phyloP scores from a whole-genome alignment of 768 basidiomycete genomes.

The Amanita fuliginea region DNA sequence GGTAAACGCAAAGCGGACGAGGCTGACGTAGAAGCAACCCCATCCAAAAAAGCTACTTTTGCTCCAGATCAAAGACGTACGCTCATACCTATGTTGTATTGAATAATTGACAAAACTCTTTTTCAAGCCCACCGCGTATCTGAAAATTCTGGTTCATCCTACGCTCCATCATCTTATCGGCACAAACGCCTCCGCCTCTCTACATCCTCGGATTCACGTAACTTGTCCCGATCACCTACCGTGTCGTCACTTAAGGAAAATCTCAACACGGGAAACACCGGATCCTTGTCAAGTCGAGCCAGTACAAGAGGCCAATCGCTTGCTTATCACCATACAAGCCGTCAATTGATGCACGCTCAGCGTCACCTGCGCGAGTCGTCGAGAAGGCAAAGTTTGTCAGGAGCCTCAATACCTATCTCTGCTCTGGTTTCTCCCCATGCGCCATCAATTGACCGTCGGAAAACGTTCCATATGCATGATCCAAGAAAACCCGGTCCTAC shows the following conservation, averaged over 20 bases:
- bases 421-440: conserved; percentile 72
- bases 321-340: conserved; percentile 13
- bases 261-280: conserved; percentile 29
- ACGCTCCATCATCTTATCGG: conserved; percentile 63
- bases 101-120: conserved; percentile 8
- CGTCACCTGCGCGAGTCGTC: conserved; percentile 25
- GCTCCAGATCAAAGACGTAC: conserved; percentile 52
- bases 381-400: conserved; percentile 45
- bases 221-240: conserved; percentile 12
- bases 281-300: conserved; percentile 32
- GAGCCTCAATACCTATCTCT: conserved; percentile 69
- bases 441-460: conserved; percentile 51
- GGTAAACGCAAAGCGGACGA: conserved; percentile 73
- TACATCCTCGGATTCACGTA: conserved; percentile 23
- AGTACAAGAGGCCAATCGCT: conserved; percentile 17
- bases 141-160: conserved; percentile 29
- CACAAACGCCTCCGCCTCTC: conserved; percentile 62
- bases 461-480: conserved; percentile 72
- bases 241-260: conserved; percentile 13
- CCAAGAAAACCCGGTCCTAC: conserved; percentile 54
- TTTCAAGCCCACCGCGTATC: conserved; percentile 42
- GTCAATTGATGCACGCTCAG: conserved; percentile 2
- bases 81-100: conserved; percentile 13
- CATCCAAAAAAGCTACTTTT: conserved; percentile 61
- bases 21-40: conserved; percentile 46